Evolutionary conservation across 179 eudicot species (phyloP).

Genomic region (Heliamphora pulchella): DNA sequence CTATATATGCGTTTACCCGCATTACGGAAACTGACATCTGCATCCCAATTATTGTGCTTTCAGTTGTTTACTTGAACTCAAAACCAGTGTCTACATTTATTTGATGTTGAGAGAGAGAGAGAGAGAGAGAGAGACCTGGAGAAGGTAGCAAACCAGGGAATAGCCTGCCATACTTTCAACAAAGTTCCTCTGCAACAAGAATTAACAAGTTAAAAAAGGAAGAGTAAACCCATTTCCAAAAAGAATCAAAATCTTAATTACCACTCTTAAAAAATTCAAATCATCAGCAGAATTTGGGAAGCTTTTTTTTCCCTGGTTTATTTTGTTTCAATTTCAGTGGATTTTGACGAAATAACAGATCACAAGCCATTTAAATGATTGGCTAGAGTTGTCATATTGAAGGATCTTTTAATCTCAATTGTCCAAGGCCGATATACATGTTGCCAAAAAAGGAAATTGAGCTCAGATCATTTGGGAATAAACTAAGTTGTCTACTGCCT

Average conservation of each 20-base stretch:
- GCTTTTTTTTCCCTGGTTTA: neutral
- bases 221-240: slow-evolving; percentile 6
- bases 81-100: neutral
- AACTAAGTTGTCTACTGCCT: neutral
- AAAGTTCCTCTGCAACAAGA: slow-evolving; percentile 76
- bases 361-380: neutral
- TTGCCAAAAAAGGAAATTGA: neutral
- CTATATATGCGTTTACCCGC: neutral
- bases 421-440: neutral
- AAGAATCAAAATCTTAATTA: neutral
- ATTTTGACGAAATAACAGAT: neutral
- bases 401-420: neutral
- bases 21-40: neutral
- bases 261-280: neutral
- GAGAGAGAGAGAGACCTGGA: slow-evolving; percentile 54
- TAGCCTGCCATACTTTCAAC: slow-evolving; percentile 99
- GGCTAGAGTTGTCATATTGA: neutral
- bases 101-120: slow-evolving; percentile 10
- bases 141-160: slow-evolving; percentile 96
- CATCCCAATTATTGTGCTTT: neutral
- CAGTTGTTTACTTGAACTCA: neutral
- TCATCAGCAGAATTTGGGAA: neutral
- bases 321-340: neutral
- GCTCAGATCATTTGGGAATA: neutral
- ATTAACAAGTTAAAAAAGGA: slow-evolving; percentile 8